Base-by-base conservation (phyloP, 2,329 filamentous ascomycete species). In the Sporothrix humicola region DNA sequence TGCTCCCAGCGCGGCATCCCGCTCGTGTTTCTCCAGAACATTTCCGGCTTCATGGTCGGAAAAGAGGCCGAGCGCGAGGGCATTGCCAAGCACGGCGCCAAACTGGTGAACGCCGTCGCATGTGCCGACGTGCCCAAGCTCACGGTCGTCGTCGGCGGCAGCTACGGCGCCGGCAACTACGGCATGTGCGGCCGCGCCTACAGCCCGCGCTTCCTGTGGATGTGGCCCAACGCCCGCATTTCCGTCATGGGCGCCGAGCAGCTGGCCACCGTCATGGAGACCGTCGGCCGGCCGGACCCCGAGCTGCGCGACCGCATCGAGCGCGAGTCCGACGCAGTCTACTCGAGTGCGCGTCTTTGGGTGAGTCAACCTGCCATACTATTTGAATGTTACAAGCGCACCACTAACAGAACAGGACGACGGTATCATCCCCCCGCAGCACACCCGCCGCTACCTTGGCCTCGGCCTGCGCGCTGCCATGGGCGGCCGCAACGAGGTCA, bases 181-280 rank as follows among this genome's bases (percentile, higher is more conserved):
- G 96, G 95, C 78, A 99, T 99, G 96, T 98, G 94, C 80, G 96
- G 96, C 26, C 89, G 96, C 69, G 95, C 96, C 1, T 99, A 98
- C 82, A 90, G 89, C n/a, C 95, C 95, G 0, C 87, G 94, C 13
- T 94, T 98, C 82, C 83, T 98, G 75, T 98, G 94, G 90, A 97
- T 95, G 87, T 99, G 96, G 96, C 96, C 96, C 56, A 97, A 97
- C 78, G 94, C 96, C n/a, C 92, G 93, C 80, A 94, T 97, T 70
- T 93, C 93, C 46, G 95, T 99, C 78, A 99, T 99, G 96, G 96
- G 96, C 23, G 88, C 92, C 56, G 95, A 98, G 83, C 95, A 98
- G 84, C 86, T 99, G 50, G 91, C 92, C 8, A 89, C 92, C 3
- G 96, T 99, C 75, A 98, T 99, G 96, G 93, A 94, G 83, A 93